Evolutionary conservation across 177 flowering plant species (phyloP), one percentile per base, ranked within the genome.

Genomic region (Vitis hybrid): DNA sequence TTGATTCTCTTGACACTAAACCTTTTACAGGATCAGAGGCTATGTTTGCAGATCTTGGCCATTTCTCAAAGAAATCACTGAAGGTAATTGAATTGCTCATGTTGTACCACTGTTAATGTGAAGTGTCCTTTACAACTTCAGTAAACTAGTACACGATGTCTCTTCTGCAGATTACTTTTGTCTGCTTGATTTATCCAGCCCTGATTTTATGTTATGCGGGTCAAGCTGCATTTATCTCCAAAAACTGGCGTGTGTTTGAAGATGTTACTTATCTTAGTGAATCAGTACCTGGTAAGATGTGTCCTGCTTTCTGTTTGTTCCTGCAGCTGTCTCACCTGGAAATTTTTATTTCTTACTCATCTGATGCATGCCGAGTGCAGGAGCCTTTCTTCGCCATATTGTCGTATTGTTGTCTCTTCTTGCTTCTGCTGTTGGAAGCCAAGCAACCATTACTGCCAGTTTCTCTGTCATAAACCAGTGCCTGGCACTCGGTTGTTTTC

Each of bases 41-140:
- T 50, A 85, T 86, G 84, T 88, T 86, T 81, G 83, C 89, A 13
- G 82, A 84, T 78, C 79, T 86, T 18, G 92, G 92, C 21, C 92
- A 86, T 78, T 86, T 88, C 73, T 80, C 87, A 5, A 80, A 66
- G 74, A 81, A 77, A 57, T 82, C 92, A 55, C 74, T 85, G 71
- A 78, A 82, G 86, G 91, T 88, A 66, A 70, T 50, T 18, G 12
- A 19, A 60, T n/a, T 13, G 10, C 22, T 39, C 19, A 61, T 19
- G 0, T 26, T n/a, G 13, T 57, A 29, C 2, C 50, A 26, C 10
- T 53, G 3, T 49, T 3, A 18, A 39, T 39, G 22, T 50, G 2
- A 10, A 13, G 48, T 56, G 22, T 56, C 18, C 57, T 48, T 15
- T 22, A 31, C 55, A 19, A 15, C 33, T 3, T 31, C 10, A 10